Conservation (phyloP, 129 eudicot species). For the Ambrosia artemisiifolia region DNA sequence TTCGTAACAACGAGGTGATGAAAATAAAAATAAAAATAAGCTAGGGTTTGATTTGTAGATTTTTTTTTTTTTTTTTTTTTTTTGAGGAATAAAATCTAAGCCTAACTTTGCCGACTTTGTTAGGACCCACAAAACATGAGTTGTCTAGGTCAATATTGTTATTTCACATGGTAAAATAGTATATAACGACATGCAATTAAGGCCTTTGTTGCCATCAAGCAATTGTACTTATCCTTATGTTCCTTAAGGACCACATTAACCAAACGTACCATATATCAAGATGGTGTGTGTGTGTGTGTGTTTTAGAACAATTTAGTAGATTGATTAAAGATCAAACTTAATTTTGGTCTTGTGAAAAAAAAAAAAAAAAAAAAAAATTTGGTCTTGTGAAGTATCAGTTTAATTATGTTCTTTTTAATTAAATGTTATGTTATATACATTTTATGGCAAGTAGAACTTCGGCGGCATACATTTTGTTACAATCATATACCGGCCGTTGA, state of each 20-base stretch:
- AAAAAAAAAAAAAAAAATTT: too few species aligned
- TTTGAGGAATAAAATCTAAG: slow-evolving; percentile 7
- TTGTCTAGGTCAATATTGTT: slow-evolving; percentile 26
- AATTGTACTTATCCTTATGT: slow-evolving; percentile 17
- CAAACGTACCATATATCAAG: slow-evolving; percentile 10
- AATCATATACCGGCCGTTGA: too few species aligned
- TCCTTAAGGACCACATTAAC: slow-evolving; percentile 18
- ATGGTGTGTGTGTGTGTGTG: background rate
- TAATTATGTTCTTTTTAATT: too few species aligned
- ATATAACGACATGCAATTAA: slow-evolving; percentile 21
- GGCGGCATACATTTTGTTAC: too few species aligned
- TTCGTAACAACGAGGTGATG: background rate
- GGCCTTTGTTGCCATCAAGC: slow-evolving; percentile 28
- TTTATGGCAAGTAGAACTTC: too few species aligned
- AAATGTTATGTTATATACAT: too few species aligned
- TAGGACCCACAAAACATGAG: slow-evolving; percentile 20
- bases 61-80: background rate
- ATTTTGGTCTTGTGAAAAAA: too few species aligned
- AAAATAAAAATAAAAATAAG: background rate
- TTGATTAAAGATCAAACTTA: background rate
- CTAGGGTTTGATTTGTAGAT: background rate
- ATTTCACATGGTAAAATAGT: slow-evolving; percentile 27
- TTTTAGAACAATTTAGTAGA: background rate
- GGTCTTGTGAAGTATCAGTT: too few species aligned
- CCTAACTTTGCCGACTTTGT: slow-evolving; percentile 26